Conservation (phyloP, 805 yeast species). For the Isabelozyma gotoi region DNA sequence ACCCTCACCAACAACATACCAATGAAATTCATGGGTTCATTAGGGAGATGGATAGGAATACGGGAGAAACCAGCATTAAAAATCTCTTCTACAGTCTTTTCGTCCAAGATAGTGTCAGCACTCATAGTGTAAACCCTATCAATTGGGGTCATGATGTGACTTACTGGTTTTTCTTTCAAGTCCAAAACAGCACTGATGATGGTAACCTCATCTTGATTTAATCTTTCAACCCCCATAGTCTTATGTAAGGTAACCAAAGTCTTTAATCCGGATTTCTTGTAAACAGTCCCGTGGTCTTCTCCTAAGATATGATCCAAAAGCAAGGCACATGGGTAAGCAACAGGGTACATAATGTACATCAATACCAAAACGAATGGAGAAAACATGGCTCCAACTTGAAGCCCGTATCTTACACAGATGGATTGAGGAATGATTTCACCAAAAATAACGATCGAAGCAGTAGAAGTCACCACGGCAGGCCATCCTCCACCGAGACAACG, state of each 20-base stretch:
- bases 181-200: constrained; percentile 92
- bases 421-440: constrained; percentile 98
- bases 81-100: constrained; percentile 80
- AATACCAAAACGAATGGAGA: constrained; percentile 81
- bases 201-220: constrained; percentile 93
- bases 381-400: constrained; percentile 85
- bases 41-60: constrained; percentile 89
- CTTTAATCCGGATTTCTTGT: constrained; percentile 89
- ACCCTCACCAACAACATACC: constrained; percentile 95
- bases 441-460: constrained; percentile 87
- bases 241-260: constrained; percentile 90
- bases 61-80: constrained; percentile 93
- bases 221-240: constrained; percentile 92
- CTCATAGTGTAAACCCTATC: constrained; percentile 85
- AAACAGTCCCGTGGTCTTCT: constrained; percentile 94
- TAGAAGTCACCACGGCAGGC: constrained; percentile 94
- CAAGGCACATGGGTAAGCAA: constrained; percentile 86
- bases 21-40: constrained; percentile 84
- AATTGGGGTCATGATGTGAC: constrained; percentile 91
- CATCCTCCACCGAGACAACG: constrained; percentile 95
- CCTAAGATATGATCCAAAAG: constrained; percentile 82
- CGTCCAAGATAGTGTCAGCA: constrained; percentile 80
- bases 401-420: constrained; percentile 87
- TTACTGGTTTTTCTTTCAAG: constrained; percentile 85
- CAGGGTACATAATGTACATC: constrained; percentile 89